phyloP scores from a whole-genome alignment of 2,329 filamentous ascomycete species.

The Rachicladosporium sp. region DNA sequence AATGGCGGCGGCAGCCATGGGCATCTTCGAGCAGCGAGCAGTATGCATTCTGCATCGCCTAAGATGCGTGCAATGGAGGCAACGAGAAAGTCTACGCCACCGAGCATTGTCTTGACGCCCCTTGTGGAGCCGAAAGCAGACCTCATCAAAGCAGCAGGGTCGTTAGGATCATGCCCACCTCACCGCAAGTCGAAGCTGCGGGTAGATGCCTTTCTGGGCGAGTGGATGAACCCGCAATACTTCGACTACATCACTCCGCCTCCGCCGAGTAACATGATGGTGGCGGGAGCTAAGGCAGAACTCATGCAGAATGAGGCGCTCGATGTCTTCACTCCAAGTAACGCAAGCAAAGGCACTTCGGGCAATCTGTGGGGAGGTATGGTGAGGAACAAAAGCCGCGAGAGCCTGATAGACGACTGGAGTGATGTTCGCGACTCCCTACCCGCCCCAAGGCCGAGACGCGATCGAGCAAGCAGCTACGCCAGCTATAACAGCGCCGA shows the following conservation, averaged over 20 bases:
- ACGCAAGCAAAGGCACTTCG: conserved; percentile 23
- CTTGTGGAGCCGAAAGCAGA: conserved; percentile 27
- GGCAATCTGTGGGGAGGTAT: conserved; percentile 37
- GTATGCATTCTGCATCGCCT: conserved; percentile 24
- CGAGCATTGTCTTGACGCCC: conserved; percentile 11
- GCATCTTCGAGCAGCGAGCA: conserved; percentile 11
- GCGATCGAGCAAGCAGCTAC: conserved; percentile 35
- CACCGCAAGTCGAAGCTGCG: conserved; percentile 51
- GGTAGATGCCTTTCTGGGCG: conserved; percentile 83
- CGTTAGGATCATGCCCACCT: conserved; percentile 7
- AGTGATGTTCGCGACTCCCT: conserved; percentile 16
- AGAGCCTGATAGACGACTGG: conserved; percentile 17
- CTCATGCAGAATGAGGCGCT: conserved; percentile 61
- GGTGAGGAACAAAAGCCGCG: conserved; percentile 11
- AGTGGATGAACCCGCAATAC: conserved; percentile 90
- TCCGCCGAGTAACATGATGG: conserved; percentile 74
- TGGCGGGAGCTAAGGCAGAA: conserved; percentile 78
- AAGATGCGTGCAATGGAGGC: conserved; percentile 16
- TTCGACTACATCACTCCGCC: conserved; percentile 87
- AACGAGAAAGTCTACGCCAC: conserved; percentile 8
- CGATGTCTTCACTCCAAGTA: conserved; percentile 30
- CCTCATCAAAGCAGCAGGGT: background rate
- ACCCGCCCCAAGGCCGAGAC: conserved; percentile 26
- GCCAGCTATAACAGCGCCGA: conserved; percentile 17
- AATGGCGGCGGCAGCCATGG: no score